Conservation (phyloP, 768 basidiomycete genomes). For the Lactarius deliciosus region DNA sequence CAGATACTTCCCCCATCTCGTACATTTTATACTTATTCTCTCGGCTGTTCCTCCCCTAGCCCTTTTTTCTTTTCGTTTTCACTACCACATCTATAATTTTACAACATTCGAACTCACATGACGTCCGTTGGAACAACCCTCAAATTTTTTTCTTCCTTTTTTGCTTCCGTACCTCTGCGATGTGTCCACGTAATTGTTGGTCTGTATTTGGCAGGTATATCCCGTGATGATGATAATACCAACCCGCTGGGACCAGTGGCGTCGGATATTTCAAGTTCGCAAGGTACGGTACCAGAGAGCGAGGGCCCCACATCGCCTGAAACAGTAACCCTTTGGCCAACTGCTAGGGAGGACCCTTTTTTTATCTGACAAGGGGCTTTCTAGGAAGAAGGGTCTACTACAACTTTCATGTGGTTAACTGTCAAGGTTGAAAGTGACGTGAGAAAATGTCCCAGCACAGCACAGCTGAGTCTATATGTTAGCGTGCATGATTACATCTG, state of each 20-base stretch:
- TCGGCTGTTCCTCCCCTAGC: not conserved
- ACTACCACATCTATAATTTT: slow-evolving; percentile 11
- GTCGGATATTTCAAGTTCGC: not conserved
- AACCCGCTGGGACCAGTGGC: slow-evolving; percentile 6
- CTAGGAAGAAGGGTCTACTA: not conserved
- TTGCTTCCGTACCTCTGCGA: slow-evolving; percentile 2
- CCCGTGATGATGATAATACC: slow-evolving; percentile 7
- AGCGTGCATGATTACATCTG: slow-evolving; percentile 18
- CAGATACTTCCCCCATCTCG: not conserved
- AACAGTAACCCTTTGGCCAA: not conserved
- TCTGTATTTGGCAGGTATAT: slow-evolving; percentile 16
- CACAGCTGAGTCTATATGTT: slow-evolving; percentile 16
- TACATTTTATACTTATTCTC: slow-evolving; percentile 19
- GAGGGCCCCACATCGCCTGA: not conserved
- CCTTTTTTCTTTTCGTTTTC: not conserved
- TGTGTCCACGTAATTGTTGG: slow-evolving; percentile 14
- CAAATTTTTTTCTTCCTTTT: not conserved
- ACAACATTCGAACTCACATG: slow-evolving; percentile 15
- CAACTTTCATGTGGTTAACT: not conserved
- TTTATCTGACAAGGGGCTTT: not conserved
- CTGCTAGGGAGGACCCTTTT: not conserved
- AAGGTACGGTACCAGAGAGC: not conserved
- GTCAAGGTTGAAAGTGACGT: not conserved
- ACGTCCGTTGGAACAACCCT: slow-evolving; percentile 4
- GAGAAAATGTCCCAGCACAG: slow-evolving; percentile 1